These are phyloP conservation scores for Coniochaeta sp. DNA, from an alignment of 2,329 filamentous ascomycete genomes.

Conservation along the genomic window DNA sequence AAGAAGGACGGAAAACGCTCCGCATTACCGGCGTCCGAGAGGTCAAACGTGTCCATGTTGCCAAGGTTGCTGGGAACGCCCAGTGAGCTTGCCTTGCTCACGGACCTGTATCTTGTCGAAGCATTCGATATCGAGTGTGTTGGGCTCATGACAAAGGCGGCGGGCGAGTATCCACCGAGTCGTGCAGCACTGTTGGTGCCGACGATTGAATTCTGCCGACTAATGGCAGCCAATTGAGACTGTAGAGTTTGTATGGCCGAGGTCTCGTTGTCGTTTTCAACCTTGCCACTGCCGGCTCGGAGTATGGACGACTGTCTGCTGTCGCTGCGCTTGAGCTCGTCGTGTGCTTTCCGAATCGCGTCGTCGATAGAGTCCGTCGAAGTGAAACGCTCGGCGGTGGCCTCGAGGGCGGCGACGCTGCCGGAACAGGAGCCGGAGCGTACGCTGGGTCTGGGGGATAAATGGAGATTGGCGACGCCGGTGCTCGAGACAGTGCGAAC, in stretches of 20 bases:
- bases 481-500: constrained; percentile 38
- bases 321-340: constrained; percentile 63
- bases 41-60: constrained; percentile 21
- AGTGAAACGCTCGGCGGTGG: constrained; percentile 67
- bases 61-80: constrained; percentile 12
- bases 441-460: constrained; percentile 53
- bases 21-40: constrained; percentile 27
- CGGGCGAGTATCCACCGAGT: constrained; percentile 63
- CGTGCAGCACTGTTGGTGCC: constrained; percentile 61
- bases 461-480: constrained; percentile 44
- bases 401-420: constrained; percentile 69
- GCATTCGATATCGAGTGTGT: constrained; percentile 51
- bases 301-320: constrained; percentile 58
- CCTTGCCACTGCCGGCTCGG: constrained; percentile 31
- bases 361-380: constrained; percentile 69
- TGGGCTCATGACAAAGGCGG: constrained; percentile 61
- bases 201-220: constrained; percentile 51
- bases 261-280: constrained; percentile 14
- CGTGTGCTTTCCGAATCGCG: constrained; percentile 67
- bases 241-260: constrained; percentile 12
- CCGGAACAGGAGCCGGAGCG: constrained; percentile 54
- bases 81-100: constrained; percentile 40
- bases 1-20: constrained; percentile 23
- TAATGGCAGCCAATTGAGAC: constrained; percentile 16
- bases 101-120: constrained; percentile 40